A percentile compares a stretch with the other conserved stretches of the same genome.
Evolutionary conservation across 2,329 filamentous ascomycete genomes (phyloP).

Genomic region (Rutstroemia sp.): DNA sequence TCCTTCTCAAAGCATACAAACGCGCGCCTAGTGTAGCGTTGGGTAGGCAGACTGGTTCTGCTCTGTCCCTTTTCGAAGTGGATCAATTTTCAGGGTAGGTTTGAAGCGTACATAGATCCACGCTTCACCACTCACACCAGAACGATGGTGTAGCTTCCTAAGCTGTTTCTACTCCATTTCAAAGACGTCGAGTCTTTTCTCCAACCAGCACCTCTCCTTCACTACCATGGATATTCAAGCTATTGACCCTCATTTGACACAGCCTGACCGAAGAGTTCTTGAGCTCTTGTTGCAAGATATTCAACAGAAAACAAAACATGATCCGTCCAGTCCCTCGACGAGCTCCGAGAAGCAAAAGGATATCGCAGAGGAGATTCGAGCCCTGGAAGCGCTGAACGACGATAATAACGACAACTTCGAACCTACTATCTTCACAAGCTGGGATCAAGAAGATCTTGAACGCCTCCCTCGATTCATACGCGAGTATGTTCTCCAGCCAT

Average conservation of each 20-base stretch:
- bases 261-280: conserved; percentile 8
- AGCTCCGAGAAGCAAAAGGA: not conserved
- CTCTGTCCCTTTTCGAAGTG: no score
- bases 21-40: no score
- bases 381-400: conserved; percentile 9
- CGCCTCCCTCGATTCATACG: conserved; percentile 13
- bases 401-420: conserved; percentile 15
- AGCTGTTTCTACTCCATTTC: no score
- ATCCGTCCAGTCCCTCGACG: not conserved
- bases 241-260: conserved; percentile 5
- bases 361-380: conserved; percentile 5
- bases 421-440: conserved; percentile 19
- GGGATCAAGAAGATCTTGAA: conserved; percentile 17
- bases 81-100: no score
- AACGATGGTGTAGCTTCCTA: no score
- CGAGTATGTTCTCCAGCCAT: conserved; percentile 11
- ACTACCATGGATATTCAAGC: conserved; percentile 5
- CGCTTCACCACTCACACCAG: no score
- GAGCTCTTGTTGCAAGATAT: conserved; percentile 4
- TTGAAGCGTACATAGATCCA: no score
- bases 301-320: not conserved
- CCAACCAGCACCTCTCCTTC: not conserved
- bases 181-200: not conserved
- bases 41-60: no score
- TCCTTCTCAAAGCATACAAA: no score